phyloP scores from a whole-genome alignment of 1,284 basidiomycete genomes.

The Fomitopsis palustris region DNA sequence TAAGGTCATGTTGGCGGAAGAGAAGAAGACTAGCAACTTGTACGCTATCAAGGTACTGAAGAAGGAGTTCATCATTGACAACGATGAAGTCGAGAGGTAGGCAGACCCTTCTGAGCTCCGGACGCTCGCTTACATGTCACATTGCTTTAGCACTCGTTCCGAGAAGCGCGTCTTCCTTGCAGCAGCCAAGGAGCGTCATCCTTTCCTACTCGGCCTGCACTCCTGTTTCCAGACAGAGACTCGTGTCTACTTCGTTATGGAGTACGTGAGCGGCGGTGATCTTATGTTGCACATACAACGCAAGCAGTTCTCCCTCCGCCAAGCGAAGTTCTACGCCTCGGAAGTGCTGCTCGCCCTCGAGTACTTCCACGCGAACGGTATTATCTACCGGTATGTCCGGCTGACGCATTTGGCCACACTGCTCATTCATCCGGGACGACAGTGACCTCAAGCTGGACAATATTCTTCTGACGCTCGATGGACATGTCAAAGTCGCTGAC shows the following conservation, averaged over 20 bases:
- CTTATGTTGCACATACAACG: slow-evolving; percentile 83
- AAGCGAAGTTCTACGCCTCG: slow-evolving; percentile 98
- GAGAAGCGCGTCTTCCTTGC: slow-evolving; percentile 98
- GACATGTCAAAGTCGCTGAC: slow-evolving; percentile 98
- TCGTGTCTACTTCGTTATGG: slow-evolving; percentile 86
- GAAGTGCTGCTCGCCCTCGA: slow-evolving; percentile 96
- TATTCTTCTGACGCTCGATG: slow-evolving; percentile 94
- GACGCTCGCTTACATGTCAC: slow-evolving; percentile 1
- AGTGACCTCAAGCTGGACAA: slow-evolving; percentile 99
- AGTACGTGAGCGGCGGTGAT: slow-evolving; percentile 77
- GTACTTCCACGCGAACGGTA: slow-evolving; percentile 98
- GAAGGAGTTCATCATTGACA: slow-evolving; percentile 99
- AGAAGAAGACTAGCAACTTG: slow-evolving; percentile 85
- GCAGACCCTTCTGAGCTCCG: slow-evolving; percentile 9
- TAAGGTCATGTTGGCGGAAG: slow-evolving; percentile 99
- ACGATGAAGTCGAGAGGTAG: slow-evolving; percentile 98
- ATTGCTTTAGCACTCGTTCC: slow-evolving; percentile 79
- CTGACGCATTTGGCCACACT: background rate
- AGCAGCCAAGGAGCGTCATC: slow-evolving; percentile 94
- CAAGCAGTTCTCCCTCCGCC: slow-evolving; percentile 75
- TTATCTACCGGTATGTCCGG: slow-evolving; percentile 72
- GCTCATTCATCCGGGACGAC: slow-evolving; percentile 6
- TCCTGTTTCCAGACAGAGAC: slow-evolving; percentile 99
- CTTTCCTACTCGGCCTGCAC: slow-evolving; percentile 94
- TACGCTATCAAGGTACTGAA: slow-evolving; percentile 99